These are phyloP conservation scores for Acer yangbiense DNA, from an alignment of 345 rosid species.

Conservation along the genomic window DNA sequence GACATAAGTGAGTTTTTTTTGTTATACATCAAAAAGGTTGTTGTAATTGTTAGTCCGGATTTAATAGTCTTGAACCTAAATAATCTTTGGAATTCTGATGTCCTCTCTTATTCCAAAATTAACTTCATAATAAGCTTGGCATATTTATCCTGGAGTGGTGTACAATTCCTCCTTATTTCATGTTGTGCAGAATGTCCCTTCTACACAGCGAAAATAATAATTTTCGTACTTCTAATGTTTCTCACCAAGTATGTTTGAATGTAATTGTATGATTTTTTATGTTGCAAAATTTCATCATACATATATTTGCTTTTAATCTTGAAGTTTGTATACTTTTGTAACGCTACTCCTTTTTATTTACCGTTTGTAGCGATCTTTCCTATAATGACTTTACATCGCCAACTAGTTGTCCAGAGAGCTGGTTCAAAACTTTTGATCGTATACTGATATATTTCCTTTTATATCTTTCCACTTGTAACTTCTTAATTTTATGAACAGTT, in stretches of 20 bases:
- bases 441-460: background rate
- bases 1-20: no score
- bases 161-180: background rate
- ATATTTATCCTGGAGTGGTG: background rate
- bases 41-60: background rate
- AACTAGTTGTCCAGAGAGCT: background rate
- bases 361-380: conserved; percentile 62
- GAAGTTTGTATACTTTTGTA: background rate
- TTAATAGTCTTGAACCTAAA: background rate
- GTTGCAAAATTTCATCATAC: background rate
- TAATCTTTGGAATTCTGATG: background rate
- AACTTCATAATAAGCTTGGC: no score
- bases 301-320: background rate
- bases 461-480: background rate
- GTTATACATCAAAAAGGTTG: no score
- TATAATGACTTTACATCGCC: conserved; percentile 59
- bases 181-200: background rate
- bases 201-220: background rate
- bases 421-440: background rate
- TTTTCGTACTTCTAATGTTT: background rate
- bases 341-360: background rate
- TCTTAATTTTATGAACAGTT: background rate
- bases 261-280: no score
- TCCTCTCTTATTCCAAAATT: background rate
- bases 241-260: no score